Conservation (phyloP, 2,329 filamentous ascomycete species). For the Penicillium vulpinum region DNA sequence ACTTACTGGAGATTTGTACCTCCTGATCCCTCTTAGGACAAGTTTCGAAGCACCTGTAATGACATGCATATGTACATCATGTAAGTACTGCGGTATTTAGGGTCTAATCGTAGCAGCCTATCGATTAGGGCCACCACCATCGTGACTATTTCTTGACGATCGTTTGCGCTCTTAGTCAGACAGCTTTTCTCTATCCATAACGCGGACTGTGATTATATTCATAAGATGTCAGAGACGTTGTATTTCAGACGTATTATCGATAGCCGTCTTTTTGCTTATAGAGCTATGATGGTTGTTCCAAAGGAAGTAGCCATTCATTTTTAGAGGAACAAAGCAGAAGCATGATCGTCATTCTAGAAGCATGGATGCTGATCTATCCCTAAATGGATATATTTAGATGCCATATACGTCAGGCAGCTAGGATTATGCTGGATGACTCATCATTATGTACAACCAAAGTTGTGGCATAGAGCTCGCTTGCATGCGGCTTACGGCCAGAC, state of each 20-base stretch:
- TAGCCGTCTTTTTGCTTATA: neutral
- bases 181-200: neutral
- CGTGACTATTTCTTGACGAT: neutral
- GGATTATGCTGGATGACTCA: neutral
- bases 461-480: neutral
- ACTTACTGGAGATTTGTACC: too few relatives aligned
- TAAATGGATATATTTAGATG: neutral
- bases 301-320: neutral
- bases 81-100: neutral
- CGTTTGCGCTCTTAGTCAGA: neutral
- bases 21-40: too few relatives aligned
- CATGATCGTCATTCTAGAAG: slow-evolving; percentile 2
- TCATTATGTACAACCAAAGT: neutral
- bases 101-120: neutral
- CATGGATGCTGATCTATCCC: neutral
- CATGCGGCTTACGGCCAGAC: neutral
- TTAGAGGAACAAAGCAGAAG: neutral
- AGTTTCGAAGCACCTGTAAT: neutral
- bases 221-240: neutral
- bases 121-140: neutral
- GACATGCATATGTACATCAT: neutral
- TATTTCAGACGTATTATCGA: neutral
- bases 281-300: too few relatives aligned
- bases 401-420: neutral
- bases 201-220: neutral